Base-by-base conservation (phyloP, 2,329 filamentous ascomycete genomes). In the Fusarium aywerte region DNA sequence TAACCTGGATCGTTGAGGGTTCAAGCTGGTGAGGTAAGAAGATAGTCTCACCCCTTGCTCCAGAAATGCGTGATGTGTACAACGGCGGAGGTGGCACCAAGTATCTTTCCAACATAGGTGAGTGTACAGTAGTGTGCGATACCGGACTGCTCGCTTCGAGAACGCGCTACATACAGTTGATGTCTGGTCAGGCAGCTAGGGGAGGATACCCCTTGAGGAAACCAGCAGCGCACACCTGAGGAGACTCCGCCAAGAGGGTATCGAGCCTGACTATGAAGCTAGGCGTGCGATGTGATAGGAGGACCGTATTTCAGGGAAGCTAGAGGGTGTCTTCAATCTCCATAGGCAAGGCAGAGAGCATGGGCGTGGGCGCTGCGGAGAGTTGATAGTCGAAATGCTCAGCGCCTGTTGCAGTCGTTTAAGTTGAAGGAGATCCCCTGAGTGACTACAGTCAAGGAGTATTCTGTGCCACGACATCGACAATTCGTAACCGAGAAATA, bases 381-480 rank as follows among this genome's bases (percentile, higher is more conserved):
- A 62, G 44, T 52, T 65, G 39, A 49, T 47, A 39, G 57, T 58
- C 56, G 38, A 55, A 40, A 35, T 56, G 18, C 38, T 62, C 58
- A 29, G 44, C 42, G 21, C 27, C 21, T 39, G 35, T 45, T 40
- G 52, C 36, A 48, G 58, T 67, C 62, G 66, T 67, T 69, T 69
- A 69, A 69, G 66, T 69, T 67, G 57, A 53, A 52, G 53, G 53
- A 67, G 62, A 60, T 67, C 62, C 66, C 66, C 66, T 59, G 56
- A 31, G 25, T 32, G 53, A 47, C 15, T 27, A 16, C 33, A 16
- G 31, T 21, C 40, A 40, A 48, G 20, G 32, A 66, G 42, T 33
- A 43, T 52, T 35, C 36, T 43, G 52, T 62, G 44, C 35, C 52
- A 62, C 49, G 43, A 54, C 51, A 44, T 21, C 9, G 33, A 62